A percentile compares a stretch with the other conserved stretches of the same genome.
These are phyloP conservation scores for Pseudocercospora eumusae DNA, from an alignment of 2,329 filamentous ascomycete genomes.

Conservation along the genomic window DNA sequence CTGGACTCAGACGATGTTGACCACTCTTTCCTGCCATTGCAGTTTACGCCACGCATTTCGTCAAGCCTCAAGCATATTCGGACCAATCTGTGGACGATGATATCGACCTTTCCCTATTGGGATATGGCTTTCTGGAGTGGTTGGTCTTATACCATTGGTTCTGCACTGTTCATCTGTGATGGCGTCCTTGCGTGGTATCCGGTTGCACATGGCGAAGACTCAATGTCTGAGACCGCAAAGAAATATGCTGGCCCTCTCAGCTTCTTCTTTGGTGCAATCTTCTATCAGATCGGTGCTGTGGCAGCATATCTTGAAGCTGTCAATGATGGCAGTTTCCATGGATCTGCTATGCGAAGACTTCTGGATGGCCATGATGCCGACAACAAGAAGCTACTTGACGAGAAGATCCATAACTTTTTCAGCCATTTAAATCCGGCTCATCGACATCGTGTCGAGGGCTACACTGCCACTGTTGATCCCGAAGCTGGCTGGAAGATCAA, in stretches of 20 bases:
- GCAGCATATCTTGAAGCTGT: slow-evolving; percentile 37
- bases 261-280: slow-evolving; percentile 35
- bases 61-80: slow-evolving; percentile 18
- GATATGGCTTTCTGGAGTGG: slow-evolving; percentile 38
- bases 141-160: slow-evolving; percentile 34
- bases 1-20: slow-evolving; percentile 11
- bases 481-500: slow-evolving; percentile 29
- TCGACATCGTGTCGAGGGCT: slow-evolving; percentile 11
- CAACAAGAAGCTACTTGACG: slow-evolving; percentile 34
- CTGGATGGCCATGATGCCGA: slow-evolving; percentile 34
- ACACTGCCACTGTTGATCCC: slow-evolving; percentile 15
- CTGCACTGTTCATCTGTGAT: slow-evolving; percentile 33
- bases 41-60: slow-evolving; percentile 22
- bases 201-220: slow-evolving; percentile 24
- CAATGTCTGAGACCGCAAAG: slow-evolving; percentile 21
- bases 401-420: slow-evolving; percentile 30
- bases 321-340: slow-evolving; percentile 37
- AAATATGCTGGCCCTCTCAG: slow-evolving; percentile 29
- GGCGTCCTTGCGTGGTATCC: slow-evolving; percentile 32
- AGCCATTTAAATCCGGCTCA: slow-evolving; percentile 18
- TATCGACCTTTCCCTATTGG: slow-evolving; percentile 36
- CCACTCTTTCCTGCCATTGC: slow-evolving; percentile 18
- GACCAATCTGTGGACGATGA: slow-evolving; percentile 26
- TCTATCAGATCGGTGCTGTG: slow-evolving; percentile 36
- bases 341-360: slow-evolving; percentile 32